Evolutionary conservation across 371 early-diverging fungal species (phyloP).

Genomic region (Lichtheimia ornata): DNA sequence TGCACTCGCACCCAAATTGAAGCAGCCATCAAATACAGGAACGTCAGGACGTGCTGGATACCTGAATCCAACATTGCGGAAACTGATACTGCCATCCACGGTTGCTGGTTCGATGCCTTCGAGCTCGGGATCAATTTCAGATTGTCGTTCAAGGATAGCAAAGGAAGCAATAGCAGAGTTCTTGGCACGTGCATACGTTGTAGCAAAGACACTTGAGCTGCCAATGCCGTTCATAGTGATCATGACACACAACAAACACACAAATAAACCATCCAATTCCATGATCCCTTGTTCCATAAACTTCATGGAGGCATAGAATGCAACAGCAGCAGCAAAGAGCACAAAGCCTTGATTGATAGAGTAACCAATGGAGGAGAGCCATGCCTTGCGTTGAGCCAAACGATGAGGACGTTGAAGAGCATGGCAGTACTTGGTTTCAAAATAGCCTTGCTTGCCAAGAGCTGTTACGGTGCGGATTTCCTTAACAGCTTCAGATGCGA

Average conservation of each 20-base stretch:
- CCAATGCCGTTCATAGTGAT: constrained; percentile 71
- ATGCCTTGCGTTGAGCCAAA: constrained; percentile 58
- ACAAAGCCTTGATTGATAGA: constrained; percentile 68
- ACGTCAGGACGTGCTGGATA: constrained; percentile 82
- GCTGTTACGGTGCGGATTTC: constrained; percentile 87
- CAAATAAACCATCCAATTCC: constrained; percentile 50
- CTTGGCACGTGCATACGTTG: constrained; percentile 75
- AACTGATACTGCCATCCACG: constrained; percentile 55
- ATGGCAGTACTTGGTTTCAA: constrained; percentile 56
- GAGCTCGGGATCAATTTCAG: constrained; percentile 70
- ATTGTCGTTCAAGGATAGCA: constrained; percentile 69
- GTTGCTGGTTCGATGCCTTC: constrained; percentile 52
- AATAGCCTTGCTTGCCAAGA: constrained; percentile 75
- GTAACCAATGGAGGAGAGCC: constrained; percentile 59
- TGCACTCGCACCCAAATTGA: constrained; percentile 69
- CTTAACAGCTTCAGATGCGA: constrained; percentile 82
- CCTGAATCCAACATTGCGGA: constrained; percentile 67
- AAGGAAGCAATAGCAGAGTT: constrained; percentile 78
- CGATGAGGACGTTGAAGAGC: constrained; percentile 67
- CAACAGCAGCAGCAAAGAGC: constrained; percentile 63
- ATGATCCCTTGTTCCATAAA: constrained; percentile 39
- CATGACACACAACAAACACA: constrained; percentile 69
- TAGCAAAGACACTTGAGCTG: constrained; percentile 52
- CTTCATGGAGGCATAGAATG: constrained; percentile 56
- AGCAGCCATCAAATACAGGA: constrained; percentile 69